A percentile compares a stretch with the other conserved stretches of the same genome.
Evolutionary conservation across 495 filamentous ascomycete genomes (phyloP).

Genomic region (Penicillium turbatum): DNA sequence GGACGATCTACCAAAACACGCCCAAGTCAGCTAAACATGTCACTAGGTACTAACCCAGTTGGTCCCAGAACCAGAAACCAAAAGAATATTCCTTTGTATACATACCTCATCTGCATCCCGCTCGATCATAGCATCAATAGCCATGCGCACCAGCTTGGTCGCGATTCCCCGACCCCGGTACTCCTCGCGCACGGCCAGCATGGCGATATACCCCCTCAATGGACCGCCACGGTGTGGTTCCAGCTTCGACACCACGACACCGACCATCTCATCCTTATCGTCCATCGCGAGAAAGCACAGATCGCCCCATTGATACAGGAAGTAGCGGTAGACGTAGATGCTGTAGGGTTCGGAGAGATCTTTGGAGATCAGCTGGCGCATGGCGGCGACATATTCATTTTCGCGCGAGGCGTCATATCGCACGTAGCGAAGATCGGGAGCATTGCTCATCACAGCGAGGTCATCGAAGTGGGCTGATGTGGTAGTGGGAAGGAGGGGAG

Average conservation of each 20-base stretch:
- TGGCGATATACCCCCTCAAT: constrained; percentile 93
- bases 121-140: constrained; percentile 86
- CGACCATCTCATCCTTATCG: constrained; percentile 55
- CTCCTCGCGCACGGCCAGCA: constrained; percentile 81
- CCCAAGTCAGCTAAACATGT: constrained; percentile 10
- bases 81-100: neutral
- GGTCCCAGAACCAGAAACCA: neutral
- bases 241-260: constrained; percentile 94
- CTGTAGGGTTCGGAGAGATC: constrained; percentile 98
- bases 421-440: constrained; percentile 63
- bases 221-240: constrained; percentile 80
- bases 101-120: constrained; percentile 80
- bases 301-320: constrained; percentile 96
- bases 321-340: constrained; percentile 99
- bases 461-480: constrained; percentile 8
- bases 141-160: constrained; percentile 80
- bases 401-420: constrained; percentile 80
- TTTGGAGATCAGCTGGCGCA: constrained; percentile 90
- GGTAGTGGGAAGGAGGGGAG: constrained; percentile 1
- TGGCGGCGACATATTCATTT: constrained; percentile 74
- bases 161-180: constrained; percentile 87
- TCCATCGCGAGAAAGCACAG: constrained; percentile 89
- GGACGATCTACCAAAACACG: constrained; percentile 59
- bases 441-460: constrained; percentile 30
- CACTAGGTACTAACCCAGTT: neutral